Evolutionary conservation across 192 early-diverging fungal species (phyloP).

Genomic region (Podila epicladia): DNA sequence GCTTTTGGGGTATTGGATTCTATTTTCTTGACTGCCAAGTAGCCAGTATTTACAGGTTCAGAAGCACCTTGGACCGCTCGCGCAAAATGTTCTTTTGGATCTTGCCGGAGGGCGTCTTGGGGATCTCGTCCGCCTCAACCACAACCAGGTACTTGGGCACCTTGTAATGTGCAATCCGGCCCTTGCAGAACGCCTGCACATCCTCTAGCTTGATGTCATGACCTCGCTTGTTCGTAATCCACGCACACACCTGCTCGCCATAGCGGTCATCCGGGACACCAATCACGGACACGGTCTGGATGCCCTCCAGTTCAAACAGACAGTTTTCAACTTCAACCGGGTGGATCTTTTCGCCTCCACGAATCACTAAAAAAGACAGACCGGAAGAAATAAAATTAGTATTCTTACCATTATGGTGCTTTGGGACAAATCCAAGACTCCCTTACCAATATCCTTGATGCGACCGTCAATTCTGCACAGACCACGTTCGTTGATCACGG

Average conservation of each 20-base stretch:
- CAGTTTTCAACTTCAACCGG: slow-evolving; percentile 60
- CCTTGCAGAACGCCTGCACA: slow-evolving; percentile 52
- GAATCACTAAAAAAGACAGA: slow-evolving; percentile 43
- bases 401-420: not conserved
- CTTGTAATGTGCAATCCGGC: slow-evolving; percentile 58
- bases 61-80: slow-evolving; percentile 20
- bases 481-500: slow-evolving; percentile 54
- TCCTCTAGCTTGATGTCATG: slow-evolving; percentile 37
- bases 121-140: slow-evolving; percentile 41
- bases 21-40: too few relatives aligned
- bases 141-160: slow-evolving; percentile 51
- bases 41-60: slow-evolving; percentile 1
- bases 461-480: slow-evolving; percentile 60
- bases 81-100: slow-evolving; percentile 57
- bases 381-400: not conserved
- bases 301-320: slow-evolving; percentile 48
- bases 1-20: too few relatives aligned
- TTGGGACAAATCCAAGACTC: not conserved
- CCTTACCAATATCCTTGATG: slow-evolving; percentile 55
- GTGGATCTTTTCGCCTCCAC: slow-evolving; percentile 63
- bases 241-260: slow-evolving; percentile 62
- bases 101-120: slow-evolving; percentile 59
- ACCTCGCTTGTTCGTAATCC: slow-evolving; percentile 44
- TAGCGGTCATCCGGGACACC: slow-evolving; percentile 54
- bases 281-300: slow-evolving; percentile 57